A percentile compares a stretch with the other conserved stretches of the same genome.
These are phyloP conservation scores for Suillus discolor DNA, from an alignment of 768 basidiomycete species.

Conservation along the genomic window DNA sequence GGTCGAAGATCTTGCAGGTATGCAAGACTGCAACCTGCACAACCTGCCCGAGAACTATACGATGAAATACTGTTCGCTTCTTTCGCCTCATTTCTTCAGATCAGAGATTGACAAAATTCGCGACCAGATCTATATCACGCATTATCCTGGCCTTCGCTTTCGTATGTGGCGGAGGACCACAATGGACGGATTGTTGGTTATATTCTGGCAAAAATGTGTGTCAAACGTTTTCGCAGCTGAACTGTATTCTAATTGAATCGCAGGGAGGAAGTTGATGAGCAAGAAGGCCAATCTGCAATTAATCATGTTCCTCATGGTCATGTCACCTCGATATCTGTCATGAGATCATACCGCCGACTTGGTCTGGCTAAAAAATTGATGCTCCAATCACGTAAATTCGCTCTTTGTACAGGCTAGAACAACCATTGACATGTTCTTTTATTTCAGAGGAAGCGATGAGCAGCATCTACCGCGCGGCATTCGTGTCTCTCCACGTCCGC, in stretches of 20 bases:
- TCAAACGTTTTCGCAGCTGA: conserved; percentile 9
- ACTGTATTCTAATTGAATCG: conserved; percentile 33
- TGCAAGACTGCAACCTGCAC: conserved; percentile 93
- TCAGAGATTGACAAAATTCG: background rate
- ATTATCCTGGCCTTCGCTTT: conserved; percentile 91
- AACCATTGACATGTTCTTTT: conserved; percentile 10
- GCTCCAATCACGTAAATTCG: conserved; percentile 81
- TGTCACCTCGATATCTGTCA: conserved; percentile 95
- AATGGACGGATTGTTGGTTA: conserved; percentile 92
- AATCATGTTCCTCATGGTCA: conserved; percentile 78
- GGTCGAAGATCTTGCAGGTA: conserved; percentile 87
- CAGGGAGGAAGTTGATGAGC: conserved; percentile 57
- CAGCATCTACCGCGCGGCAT: conserved; percentile 79
- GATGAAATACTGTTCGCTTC: conserved; percentile 70
- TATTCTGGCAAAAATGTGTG: conserved; percentile 93
- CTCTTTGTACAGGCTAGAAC: background rate
- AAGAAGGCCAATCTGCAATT: conserved; percentile 51
- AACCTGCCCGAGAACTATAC: conserved; percentile 93
- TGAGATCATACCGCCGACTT: conserved; percentile 86
- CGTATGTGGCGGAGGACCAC: conserved; percentile 89
- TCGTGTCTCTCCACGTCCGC: conserved; percentile 89
- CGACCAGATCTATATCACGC: conserved; percentile 81
- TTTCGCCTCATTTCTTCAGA: background rate
- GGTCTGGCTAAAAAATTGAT: conserved; percentile 94
- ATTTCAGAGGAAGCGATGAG: conserved; percentile 87